A percentile compares a stretch with the other conserved stretches of the same genome.
These are phyloP conservation scores for Globisporangium canariense DNA, from an alignment of 352 stramenopile genomes.

Conservation along the genomic window DNA sequence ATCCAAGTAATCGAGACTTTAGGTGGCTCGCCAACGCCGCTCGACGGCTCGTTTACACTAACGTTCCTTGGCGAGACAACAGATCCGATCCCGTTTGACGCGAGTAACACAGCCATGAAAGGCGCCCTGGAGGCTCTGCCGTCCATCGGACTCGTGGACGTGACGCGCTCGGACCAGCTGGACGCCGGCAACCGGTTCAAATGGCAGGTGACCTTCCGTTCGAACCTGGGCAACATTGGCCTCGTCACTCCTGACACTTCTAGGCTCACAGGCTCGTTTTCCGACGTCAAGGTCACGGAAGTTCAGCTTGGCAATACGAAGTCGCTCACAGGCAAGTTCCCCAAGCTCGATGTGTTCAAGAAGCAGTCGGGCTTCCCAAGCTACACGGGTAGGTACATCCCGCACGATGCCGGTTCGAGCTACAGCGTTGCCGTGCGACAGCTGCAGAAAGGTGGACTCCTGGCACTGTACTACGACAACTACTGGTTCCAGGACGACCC, in stretches of 20 bases:
- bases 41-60: constrained; percentile 89
- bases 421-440: constrained; percentile 92
- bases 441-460: constrained; percentile 87
- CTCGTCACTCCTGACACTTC: constrained; percentile 46
- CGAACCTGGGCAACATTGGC: constrained; percentile 74
- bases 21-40: constrained; percentile 90
- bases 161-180: constrained; percentile 68
- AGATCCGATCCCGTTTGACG: constrained; percentile 81
- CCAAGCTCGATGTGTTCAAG: constrained; percentile 77
- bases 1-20: constrained; percentile 91
- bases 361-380: constrained; percentile 90
- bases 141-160: constrained; percentile 88
- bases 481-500: constrained; percentile 93
- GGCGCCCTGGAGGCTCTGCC: constrained; percentile 84
- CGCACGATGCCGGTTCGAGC: constrained; percentile 42
- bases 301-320: constrained; percentile 57
- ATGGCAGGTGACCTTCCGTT: constrained; percentile 94
- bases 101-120: constrained; percentile 81
- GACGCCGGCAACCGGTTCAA: constrained; percentile 81
- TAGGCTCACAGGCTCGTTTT: constrained; percentile 57
- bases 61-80: constrained; percentile 80
- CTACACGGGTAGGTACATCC: constrained; percentile 91
- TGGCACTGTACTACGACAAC: constrained; percentile 94
- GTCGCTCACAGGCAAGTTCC: constrained; percentile 79
- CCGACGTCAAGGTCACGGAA: constrained; percentile 53